Evolutionary conservation across 2,329 filamentous ascomycete genomes (phyloP), one percentile per base, ranked within the genome.

Genomic region (Aspergillus japonicus): DNA sequence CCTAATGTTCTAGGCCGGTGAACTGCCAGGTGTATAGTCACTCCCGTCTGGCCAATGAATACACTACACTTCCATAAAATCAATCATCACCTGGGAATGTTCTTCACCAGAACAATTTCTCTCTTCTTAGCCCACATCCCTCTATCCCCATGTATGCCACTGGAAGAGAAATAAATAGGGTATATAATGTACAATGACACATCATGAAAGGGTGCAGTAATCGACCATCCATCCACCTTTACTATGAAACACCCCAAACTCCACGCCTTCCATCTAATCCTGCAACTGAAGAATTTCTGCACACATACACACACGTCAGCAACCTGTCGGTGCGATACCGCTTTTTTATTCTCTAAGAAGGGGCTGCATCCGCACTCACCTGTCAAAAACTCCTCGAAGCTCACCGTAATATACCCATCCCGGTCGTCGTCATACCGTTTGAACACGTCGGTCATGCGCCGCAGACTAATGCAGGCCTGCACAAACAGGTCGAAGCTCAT

Each of bases 391-490:
- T 92, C 89, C 78, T 92, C 89, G 69, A 93, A 93, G 73, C 88
- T 91, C 56, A 93, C 77, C 4, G 89, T 93, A 68, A 93, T 91
- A 75, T 93, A 98, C 1, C 95, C 95, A 77, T 98, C 95, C 47
- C 95, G 86, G 76, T 99, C 95, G 70, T 96, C 91, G 69, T 99
- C 95, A 75, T 98, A 99, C 78, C 93, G 94, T 83, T 99, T 99
- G 76, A 99, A 99, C 29, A 96, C 92, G 76, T 99, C 95, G 61
- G 95, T 99, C 94, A 99, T 98, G 68, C 95, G 86, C 85, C 98
- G 97, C 70, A 99, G 82, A 69, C 88, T 92, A 73, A 99, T 98
- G 77, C 95, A 98, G 55, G 92, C 92, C 82, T 99, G 95, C 62
- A 99, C 95, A 71, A 99, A 99, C 54, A 99, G 78, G 79, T 99